A percentile compares a stretch with the other conserved stretches of the same genome.
Evolutionary conservation across 2,329 filamentous ascomycete species (phyloP).

Genomic region (Stagonosporopsis vannaccii): DNA sequence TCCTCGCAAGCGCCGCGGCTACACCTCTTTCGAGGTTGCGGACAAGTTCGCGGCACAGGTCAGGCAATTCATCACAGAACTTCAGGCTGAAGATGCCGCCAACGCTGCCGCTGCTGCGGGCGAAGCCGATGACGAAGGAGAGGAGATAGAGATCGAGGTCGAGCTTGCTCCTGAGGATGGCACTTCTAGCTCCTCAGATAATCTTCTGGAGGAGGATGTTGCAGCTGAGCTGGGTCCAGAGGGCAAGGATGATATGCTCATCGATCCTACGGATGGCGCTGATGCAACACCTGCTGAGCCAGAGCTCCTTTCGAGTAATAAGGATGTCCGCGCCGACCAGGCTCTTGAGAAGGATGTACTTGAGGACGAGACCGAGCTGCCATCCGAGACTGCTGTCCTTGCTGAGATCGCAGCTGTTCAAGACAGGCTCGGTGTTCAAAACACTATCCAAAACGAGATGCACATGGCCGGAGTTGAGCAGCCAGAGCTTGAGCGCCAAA

Average conservation of each 20-base stretch:
- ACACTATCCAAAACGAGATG: slow-evolving; percentile 1
- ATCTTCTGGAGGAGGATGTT: not conserved
- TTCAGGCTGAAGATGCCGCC: slow-evolving; percentile 20
- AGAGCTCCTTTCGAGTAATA: not conserved
- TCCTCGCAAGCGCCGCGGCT: slow-evolving; percentile 38
- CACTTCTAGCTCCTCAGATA: not conserved
- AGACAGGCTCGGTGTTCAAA: not conserved
- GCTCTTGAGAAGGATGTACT: not conserved
- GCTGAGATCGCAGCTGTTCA: slow-evolving; percentile 13
- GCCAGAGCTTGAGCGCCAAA: not conserved
- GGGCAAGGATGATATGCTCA: not conserved
- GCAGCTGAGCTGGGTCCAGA: not conserved
- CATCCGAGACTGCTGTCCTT: slow-evolving; percentile 12
- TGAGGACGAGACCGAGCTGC: slow-evolving; percentile 9
- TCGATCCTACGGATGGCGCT: not conserved
- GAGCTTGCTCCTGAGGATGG: slow-evolving; percentile 8
- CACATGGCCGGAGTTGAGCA: not conserved
- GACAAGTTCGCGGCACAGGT: slow-evolving; percentile 33
- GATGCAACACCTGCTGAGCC: not conserved
- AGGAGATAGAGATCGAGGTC: slow-evolving; percentile 3
- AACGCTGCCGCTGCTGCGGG: slow-evolving; percentile 9
- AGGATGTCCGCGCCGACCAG: not conserved
- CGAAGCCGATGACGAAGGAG: slow-evolving; percentile 18
- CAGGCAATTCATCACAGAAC: slow-evolving; percentile 21
- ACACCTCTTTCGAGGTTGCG: slow-evolving; percentile 36